A percentile compares a stretch with the other conserved stretches of the same genome.
Evolutionary conservation across 495 filamentous ascomycete species (phyloP).

Genomic region (Aspergillus asperescens): DNA sequence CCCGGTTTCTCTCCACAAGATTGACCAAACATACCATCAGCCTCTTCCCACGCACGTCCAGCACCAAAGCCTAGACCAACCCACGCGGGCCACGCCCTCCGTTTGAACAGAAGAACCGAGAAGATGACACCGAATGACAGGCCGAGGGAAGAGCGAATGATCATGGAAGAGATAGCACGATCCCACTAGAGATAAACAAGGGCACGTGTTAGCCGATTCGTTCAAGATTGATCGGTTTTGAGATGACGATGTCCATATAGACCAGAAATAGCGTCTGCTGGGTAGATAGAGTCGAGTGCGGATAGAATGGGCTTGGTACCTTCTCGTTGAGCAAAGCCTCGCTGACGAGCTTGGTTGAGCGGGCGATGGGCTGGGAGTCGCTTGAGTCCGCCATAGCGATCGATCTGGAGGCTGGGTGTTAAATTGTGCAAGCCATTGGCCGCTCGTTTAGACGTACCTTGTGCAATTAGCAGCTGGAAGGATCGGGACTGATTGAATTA

Average conservation of each 20-base stretch:
- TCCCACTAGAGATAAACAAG: slow-evolving; percentile 70
- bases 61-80: slow-evolving; percentile 92
- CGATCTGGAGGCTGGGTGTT: slow-evolving; percentile 19
- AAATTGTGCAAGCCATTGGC: background rate
- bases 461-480: slow-evolving; percentile 12
- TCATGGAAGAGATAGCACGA: slow-evolving; percentile 88
- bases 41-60: slow-evolving; percentile 91
- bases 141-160: slow-evolving; percentile 91
- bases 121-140: slow-evolving; percentile 96
- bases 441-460: slow-evolving; percentile 1
- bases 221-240: background rate
- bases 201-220: slow-evolving; percentile 2
- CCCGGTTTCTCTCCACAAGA: background rate
- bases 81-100: slow-evolving; percentile 91
- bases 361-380: slow-evolving; percentile 43
- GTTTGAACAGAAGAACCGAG: slow-evolving; percentile 95
- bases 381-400: slow-evolving; percentile 54
- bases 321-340: slow-evolving; percentile 94
- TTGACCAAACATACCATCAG: slow-evolving; percentile 42
- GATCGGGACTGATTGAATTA: slow-evolving; percentile 13
- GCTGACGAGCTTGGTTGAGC: slow-evolving; percentile 72
- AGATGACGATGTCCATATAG: background rate
- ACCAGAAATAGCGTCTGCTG: background rate
- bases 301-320: slow-evolving; percentile 45
- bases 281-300: background rate